Conservation (phyloP, 768 basidiomycete species). For the Russula foetens region DNA sequence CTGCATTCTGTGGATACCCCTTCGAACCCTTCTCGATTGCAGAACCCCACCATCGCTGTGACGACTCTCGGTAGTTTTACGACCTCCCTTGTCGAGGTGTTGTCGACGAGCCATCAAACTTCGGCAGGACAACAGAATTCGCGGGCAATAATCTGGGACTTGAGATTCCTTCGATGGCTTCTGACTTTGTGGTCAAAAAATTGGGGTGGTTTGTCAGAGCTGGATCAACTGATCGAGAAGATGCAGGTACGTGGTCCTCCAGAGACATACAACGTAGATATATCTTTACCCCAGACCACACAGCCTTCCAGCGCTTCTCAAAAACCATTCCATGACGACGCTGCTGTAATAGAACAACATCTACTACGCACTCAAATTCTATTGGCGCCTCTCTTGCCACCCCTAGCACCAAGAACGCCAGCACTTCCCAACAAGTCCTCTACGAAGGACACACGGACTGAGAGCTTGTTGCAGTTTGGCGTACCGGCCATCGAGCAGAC, state of each 20-base stretch:
- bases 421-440: slow-evolving; percentile 12
- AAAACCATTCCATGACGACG: slow-evolving; percentile 1
- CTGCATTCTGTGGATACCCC: slow-evolving; percentile 5
- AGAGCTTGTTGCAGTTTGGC: slow-evolving; percentile 44
- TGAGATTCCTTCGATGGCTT: slow-evolving; percentile 10
- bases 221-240: slow-evolving; percentile 6
- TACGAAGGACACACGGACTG: slow-evolving; percentile 29
- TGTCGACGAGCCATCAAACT: neutral
- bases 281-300: neutral
- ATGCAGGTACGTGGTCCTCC: slow-evolving; percentile 6
- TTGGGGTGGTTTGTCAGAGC: slow-evolving; percentile 1
- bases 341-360: slow-evolving; percentile 29
- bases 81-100: neutral
- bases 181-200: slow-evolving; percentile 8
- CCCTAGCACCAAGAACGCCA: slow-evolving; percentile 12
- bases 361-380: slow-evolving; percentile 54
- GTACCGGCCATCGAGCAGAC: slow-evolving; percentile 44
- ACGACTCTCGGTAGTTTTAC: neutral
- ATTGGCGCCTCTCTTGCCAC: slow-evolving; percentile 50
- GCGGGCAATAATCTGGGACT: neutral
- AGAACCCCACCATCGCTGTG: neutral
- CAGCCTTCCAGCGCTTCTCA: neutral
- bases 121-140: neutral
- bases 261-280: neutral
- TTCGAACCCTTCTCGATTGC: neutral